Percentiles rank a stretch among this genome's conserved stretches.
phyloP scores from a whole-genome alignment of 23 red algal species.

The Cyanidioschyzon merolae region DNA sequence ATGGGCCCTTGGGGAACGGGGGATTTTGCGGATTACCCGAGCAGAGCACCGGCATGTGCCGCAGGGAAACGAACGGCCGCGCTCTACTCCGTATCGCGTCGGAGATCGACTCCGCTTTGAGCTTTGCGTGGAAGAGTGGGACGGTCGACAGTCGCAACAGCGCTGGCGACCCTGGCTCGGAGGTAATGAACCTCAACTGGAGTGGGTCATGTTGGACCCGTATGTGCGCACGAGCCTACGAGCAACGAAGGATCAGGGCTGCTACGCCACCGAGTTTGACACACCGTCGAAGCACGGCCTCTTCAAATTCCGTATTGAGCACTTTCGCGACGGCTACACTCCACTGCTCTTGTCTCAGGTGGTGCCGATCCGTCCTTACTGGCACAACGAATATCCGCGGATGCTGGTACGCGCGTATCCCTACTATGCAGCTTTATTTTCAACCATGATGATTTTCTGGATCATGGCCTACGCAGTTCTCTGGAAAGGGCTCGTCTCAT shows the following conservation, averaged over 20 bases:
- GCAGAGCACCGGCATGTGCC: neutral
- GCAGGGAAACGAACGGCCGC: neutral
- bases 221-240: conserved; percentile 47
- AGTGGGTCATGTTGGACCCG: conserved; percentile 79
- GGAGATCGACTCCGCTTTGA: conserved; percentile 46
- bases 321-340: conserved; percentile 58
- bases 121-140: conserved; percentile 62
- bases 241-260: conserved; percentile 13
- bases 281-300: conserved; percentile 70
- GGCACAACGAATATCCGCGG: conserved; percentile 90
- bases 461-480: conserved; percentile 49
- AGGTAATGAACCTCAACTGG: conserved; percentile 64
- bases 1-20: conserved; percentile 1
- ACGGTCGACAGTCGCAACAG: neutral
- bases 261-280: conserved; percentile 33
- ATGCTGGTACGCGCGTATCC: conserved; percentile 84
- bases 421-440: conserved; percentile 66
- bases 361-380: conserved; percentile 67
- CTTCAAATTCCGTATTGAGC: conserved; percentile 65
- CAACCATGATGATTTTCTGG: conserved; percentile 46
- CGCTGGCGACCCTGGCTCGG: conserved; percentile 39
- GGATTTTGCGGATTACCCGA: neutral
- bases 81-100: conserved; percentile 30
- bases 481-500: neutral
- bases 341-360: conserved; percentile 32